Percentiles rank a stretch among this genome's conserved stretches.
Conservation (phyloP, 139 green algal genomes). For the Picochlorum sp. region DNA sequence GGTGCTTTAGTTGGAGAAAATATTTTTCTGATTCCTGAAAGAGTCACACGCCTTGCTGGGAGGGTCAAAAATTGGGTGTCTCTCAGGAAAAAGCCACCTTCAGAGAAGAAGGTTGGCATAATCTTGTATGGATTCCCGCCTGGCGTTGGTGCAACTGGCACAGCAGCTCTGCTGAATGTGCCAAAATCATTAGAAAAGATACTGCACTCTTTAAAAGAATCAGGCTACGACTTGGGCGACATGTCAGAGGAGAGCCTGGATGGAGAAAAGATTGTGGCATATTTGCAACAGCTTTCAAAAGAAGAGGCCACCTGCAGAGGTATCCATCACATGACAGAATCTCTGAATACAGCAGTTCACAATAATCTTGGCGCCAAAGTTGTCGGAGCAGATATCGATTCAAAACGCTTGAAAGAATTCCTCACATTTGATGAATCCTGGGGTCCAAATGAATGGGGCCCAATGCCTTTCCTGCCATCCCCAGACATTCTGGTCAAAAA, state of each 20-base stretch:
- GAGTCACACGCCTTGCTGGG: constrained; percentile 57
- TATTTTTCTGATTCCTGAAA: constrained; percentile 86
- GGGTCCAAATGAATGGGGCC: constrained; percentile 84
- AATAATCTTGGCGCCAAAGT: constrained; percentile 20
- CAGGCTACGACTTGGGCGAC: constrained; percentile 79
- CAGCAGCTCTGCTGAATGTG: constrained; percentile 94
- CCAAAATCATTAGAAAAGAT: constrained; percentile 69
- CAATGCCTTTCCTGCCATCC: constrained; percentile 79
- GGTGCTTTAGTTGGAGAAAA: constrained; percentile 85
- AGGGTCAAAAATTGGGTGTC: constrained; percentile 69
- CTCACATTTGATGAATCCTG: constrained; percentile 66
- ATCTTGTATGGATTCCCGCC: constrained; percentile 83
- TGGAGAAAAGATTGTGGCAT: constrained; percentile 60
- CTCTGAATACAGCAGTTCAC: too few relatives aligned
- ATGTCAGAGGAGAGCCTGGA: constrained; percentile 34
- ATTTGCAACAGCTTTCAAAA: constrained; percentile 35
- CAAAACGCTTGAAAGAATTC: constrained; percentile 47
- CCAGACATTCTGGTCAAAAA: constrained; percentile 61
- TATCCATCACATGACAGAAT: constrained; percentile 20
- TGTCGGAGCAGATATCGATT: constrained; percentile 43
- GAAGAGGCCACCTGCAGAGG: constrained; percentile 21
- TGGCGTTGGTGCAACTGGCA: constrained; percentile 90
- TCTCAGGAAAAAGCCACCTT: constrained; percentile 27
- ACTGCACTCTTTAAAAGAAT: constrained; percentile 45
- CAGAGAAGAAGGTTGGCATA: constrained; percentile 65